Conservation (phyloP, 1,284 basidiomycete species). For the Sporisorium graminicola region DNA sequence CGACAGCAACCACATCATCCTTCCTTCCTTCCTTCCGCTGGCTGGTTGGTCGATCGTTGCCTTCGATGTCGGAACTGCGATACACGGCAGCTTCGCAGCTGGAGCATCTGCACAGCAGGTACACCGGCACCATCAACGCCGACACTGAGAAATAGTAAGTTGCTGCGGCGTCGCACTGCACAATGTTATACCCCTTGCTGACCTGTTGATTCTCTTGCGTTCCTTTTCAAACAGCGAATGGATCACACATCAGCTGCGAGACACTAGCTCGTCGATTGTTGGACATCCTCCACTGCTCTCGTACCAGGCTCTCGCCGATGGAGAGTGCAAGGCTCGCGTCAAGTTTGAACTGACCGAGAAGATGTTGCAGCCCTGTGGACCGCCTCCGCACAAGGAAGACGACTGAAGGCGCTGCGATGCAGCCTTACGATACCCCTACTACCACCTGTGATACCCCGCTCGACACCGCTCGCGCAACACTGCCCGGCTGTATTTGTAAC, state of each 20-base stretch:
- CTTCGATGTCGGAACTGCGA: slow-evolving; percentile 44
- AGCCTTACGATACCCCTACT: slow-evolving; percentile 19
- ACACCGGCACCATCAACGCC: slow-evolving; percentile 81
- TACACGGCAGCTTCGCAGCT: slow-evolving; percentile 60
- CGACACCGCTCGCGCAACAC: background rate
- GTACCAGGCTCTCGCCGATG: slow-evolving; percentile 91
- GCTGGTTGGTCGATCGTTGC: background rate
- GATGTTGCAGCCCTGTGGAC: slow-evolving; percentile 98
- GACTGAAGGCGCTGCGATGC: slow-evolving; percentile 70
- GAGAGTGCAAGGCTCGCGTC: slow-evolving; percentile 87
- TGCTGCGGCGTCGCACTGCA: background rate
- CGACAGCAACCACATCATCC: background rate
- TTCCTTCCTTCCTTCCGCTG: slow-evolving; percentile 4
- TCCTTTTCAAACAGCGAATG: slow-evolving; percentile 80
- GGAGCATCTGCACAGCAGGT: slow-evolving; percentile 83
- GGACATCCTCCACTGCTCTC: slow-evolving; percentile 88
- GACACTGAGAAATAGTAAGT: slow-evolving; percentile 68
- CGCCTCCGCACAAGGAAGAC: slow-evolving; percentile 92
- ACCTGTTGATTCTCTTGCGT: slow-evolving; percentile 5
- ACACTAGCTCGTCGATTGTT: slow-evolving; percentile 90
- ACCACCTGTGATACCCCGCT: slow-evolving; percentile 13
- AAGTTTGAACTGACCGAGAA: slow-evolving; percentile 83
- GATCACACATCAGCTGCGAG: slow-evolving; percentile 96
- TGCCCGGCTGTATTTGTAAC: slow-evolving; percentile 21
- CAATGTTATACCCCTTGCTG: background rate